Base-by-base conservation (phyloP, 1,284 basidiomycete species). In the Naganishia sp. region DNA sequence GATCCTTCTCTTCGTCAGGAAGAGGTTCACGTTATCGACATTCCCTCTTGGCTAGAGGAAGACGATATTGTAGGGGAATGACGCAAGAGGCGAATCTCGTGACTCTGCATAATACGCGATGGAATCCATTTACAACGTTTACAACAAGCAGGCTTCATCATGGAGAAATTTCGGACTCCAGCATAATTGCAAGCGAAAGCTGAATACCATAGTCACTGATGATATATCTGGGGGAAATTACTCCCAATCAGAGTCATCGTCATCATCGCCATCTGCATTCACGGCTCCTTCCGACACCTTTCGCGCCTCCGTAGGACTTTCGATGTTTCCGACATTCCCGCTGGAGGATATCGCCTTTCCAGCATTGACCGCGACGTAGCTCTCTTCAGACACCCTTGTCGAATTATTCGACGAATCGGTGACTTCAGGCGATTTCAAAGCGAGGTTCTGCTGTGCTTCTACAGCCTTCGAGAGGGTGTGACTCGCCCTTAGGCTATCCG, bases 161-260 rank as follows among this genome's bases (percentile, higher is more conserved):
- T 28, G 28, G 1, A 28, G 28, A 5, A 28, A 28, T 3, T 28
- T 28, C 28, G 28, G 21, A 21, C 21, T 21, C 21, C 21, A 50
- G 21, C 10, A 39, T 13, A 39, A 13, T 10, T 16, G 25, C 7
- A 56, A 28, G 39, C 39, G 6, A 39, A 39, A 39, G 13, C 36
- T 39, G 36, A 39, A 39, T 9, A 39, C 36, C 2, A 9, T 39
- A 39, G 28, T 3, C 13, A 39, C 36, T 7, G 13, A 11, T 6
- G 50, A 16, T 31, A 16, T 25, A 33, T 55, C n/a, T 16, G 9
- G 11, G 9, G 23, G 13, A 28, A 36, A 3, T 68, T 71, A 81
- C 71, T 81, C 80, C 80, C 79, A 81, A 67, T 81, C 80, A 13
- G 76, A 78, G 69, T 79, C 78, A 45, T 77, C 75, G 55, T 77